Percentiles rank a stretch among this genome's conserved stretches.
Conservation (phyloP, 371 early-diverging fungal genomes). For the Conidiobolus incongruus region DNA sequence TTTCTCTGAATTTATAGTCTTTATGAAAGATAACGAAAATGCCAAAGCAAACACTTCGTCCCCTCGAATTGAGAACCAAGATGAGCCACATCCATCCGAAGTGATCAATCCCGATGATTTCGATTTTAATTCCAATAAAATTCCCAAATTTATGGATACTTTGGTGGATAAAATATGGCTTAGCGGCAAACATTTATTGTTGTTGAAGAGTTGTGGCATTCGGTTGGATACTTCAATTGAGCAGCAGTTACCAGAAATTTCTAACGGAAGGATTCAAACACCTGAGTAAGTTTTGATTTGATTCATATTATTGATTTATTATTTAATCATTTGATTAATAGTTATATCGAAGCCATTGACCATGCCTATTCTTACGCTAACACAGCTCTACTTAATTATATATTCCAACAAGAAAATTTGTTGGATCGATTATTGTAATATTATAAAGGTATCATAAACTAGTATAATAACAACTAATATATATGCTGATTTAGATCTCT, state of each 20-base stretch:
- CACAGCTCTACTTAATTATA: conserved; percentile 31
- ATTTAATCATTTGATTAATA: conserved; percentile 9
- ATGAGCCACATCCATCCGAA: conserved; percentile 43
- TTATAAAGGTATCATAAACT: not conserved
- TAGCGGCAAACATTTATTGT: conserved; percentile 41
- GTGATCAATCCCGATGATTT: no score
- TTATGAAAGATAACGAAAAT: conserved; percentile 3
- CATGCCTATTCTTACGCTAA: conserved; percentile 55
- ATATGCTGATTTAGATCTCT: conserved; percentile 28
- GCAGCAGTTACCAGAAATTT: conserved; percentile 34
- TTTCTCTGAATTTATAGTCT: conserved; percentile 67
- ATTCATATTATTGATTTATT: conserved; percentile 7
- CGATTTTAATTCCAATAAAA: conserved; percentile 28
- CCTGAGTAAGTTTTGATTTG: no score
- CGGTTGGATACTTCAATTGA: conserved; percentile 6
- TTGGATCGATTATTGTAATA: conserved; percentile 36
- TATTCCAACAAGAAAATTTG: conserved; percentile 41
- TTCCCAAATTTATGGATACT: conserved; percentile 56
- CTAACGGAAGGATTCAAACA: no score
- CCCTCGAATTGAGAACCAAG: conserved; percentile 61
- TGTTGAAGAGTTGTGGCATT: conserved; percentile 4
- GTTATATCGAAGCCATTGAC: conserved; percentile 46
- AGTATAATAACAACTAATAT: not conserved
- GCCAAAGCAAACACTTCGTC: conserved; percentile 8
- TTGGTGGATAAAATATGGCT: conserved; percentile 53